Evolutionary conservation across 768 basidiomycete species (phyloP), one percentile per base, ranked within the genome.

Genomic region (Coprinellus aureogranulatus): DNA sequence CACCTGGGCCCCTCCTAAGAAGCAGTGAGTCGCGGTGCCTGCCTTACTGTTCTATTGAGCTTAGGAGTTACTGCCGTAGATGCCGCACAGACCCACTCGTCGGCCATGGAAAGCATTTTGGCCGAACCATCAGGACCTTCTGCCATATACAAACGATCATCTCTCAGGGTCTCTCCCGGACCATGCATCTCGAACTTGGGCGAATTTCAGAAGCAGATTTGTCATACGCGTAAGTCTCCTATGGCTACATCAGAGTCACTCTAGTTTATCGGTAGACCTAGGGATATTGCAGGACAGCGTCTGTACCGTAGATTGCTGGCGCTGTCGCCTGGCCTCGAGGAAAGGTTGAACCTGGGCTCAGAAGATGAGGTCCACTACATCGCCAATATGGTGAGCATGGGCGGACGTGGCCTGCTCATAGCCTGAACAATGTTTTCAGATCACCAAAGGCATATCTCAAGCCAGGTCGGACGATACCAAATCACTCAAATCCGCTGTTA

Each of bases 391-490:
- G 67, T 65, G 20, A 12, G 57, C 60, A 8, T 6, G 39, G 23
- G 37, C 39, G 1, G 6, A 44, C 11, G 11, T 30, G 20, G 18
- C 50, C 16, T 18, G 3, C 2, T 18, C 20, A 3, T 22, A 1
- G 14, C 40, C 14, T 45, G 22, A 40, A 2, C 4, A 25, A 14
- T 1, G 8, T 22, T 23, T 37, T 6, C 22, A 70, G 69, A 52
- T 69, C 18, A 63, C 64, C 31, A 70, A 68, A 55, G 64, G 69
- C 12, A 52, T 59, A 9, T 57, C 59, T 41, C 47, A 62, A 10
- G 64, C 66, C 1, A 42, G 65, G 28, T 37, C 59, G 48, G 61
- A 65, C 53, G 63, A 64, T 42, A 64, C 61, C 8, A 54, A 54
- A 23, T 55, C 51, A 10, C 37, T 65, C 1, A 70, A 69, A 59